Evolutionary conservation across 2,329 filamentous ascomycete genomes (phyloP), one percentile per base, ranked within the genome.

Genomic region (Parastagonospora avenae): DNA sequence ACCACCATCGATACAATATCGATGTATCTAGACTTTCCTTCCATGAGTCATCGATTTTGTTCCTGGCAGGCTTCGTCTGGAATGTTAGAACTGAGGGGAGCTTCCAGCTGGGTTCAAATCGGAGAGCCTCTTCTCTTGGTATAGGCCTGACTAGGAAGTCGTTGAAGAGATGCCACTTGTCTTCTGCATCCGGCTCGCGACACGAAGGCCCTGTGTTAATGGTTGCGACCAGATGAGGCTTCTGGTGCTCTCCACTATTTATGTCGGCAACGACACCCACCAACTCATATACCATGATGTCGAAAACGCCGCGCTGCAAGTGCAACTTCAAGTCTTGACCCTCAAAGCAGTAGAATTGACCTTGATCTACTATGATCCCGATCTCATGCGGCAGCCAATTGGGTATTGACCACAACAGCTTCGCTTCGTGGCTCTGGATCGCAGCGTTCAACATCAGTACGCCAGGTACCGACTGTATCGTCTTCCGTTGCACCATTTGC

Each of bases 101-200:
- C 77, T 97, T 99, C 94, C 94, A 99, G 14, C 86, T 83, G 3
- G 91, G 85, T 55, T 93, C 92, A 73, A 97, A 99, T 19, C 88
- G 86, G 14, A 97, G 79, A 0, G 93, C 95, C 70, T 99, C 93
- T 54, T 92, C 87, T 27, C 85, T 83, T 29, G 87, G 85, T 12
- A 96, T 85, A 8, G 88, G 86, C 10, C 90, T 85, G 16, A 99
- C 95, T 31, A 96, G 77, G 66, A 99, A 99, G 74, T 99, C 94
- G 63, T 99, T 99, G 78, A 99, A 97, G 1, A 99, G 76, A 74
- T 97, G 91, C 95, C 95, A 99, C 62, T 88, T 87, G 64, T 85
- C 88, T 57, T 85, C 82, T 3, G 77, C 78, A 1, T 85, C 81
- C 0, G 82, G 71, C 36, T 83, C 79, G 0, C 81, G 78, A 47